Evolutionary conservation across 495 filamentous ascomycete species (phyloP).

Genomic region (Emericellopsis terricola): DNA sequence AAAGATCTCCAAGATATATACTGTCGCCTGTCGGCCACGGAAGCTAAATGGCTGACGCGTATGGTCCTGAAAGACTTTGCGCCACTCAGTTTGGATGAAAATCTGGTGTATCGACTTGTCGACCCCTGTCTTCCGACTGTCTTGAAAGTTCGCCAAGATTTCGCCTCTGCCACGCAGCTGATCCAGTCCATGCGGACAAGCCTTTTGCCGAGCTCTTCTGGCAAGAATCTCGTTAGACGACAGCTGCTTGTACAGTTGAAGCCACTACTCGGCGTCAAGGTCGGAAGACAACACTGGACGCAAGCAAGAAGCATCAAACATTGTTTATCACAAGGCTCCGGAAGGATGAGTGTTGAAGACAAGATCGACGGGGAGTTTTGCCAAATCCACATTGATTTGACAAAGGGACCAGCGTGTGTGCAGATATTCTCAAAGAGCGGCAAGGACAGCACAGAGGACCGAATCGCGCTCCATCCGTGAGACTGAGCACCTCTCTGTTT

Average conservation of each 20-base stretch:
- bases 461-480: conserved; percentile 38
- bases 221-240: not conserved
- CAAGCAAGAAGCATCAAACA: conserved; percentile 66
- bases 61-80: conserved; percentile 60
- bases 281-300: conserved; percentile 51
- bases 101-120: conserved; percentile 27
- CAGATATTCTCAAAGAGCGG: conserved; percentile 85
- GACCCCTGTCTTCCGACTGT: conserved; percentile 43
- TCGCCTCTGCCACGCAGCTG: conserved; percentile 16
- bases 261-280: conserved; percentile 51
- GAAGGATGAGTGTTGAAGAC: conserved; percentile 52
- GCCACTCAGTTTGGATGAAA: conserved; percentile 33
- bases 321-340: conserved; percentile 42
- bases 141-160: conserved; percentile 44
- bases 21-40: conserved; percentile 39
- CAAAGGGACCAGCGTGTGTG: conserved; percentile 31
- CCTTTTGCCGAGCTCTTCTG: not conserved
- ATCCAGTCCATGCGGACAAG: conserved; percentile 4
- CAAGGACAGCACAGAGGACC: conserved; percentile 66
- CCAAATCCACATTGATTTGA: conserved; percentile 65
- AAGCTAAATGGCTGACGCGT: conserved; percentile 81
- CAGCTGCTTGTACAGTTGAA: conserved; percentile 21
- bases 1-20: conserved; percentile 37
- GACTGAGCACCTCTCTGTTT: conserved; percentile 2
- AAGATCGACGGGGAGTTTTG: conserved; percentile 87